These are phyloP conservation scores for Russula griseocarnosa DNA, from an alignment of 768 basidiomycete genomes.

Conservation along the genomic window DNA sequence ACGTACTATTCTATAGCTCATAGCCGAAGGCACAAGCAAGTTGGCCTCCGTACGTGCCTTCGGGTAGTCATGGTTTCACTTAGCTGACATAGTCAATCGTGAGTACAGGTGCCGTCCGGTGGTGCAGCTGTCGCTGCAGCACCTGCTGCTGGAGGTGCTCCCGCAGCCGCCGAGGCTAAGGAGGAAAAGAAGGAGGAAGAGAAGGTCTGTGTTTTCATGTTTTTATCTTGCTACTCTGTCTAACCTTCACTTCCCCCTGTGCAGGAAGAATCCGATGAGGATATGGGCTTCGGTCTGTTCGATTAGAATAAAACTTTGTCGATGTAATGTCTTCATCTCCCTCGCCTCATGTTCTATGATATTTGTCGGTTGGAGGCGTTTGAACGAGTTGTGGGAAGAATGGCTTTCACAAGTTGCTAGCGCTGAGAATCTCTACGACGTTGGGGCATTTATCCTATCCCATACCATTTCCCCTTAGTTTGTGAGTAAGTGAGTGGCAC, in stretches of 20 bases:
- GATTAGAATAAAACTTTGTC: slow-evolving; percentile 52
- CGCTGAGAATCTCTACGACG: background rate
- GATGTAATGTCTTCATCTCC: slow-evolving; percentile 3
- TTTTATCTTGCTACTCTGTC: slow-evolving; percentile 8
- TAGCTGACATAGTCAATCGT: slow-evolving; percentile 12
- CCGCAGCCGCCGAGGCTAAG: slow-evolving; percentile 68
- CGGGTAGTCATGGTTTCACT: background rate
- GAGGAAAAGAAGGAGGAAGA: slow-evolving; percentile 86
- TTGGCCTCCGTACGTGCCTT: slow-evolving; percentile 76
- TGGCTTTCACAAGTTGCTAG: background rate
- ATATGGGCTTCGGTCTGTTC: slow-evolving; percentile 99
- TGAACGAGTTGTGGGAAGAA: background rate
- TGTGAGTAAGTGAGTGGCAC: background rate
- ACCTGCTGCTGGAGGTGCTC: slow-evolving; percentile 52
- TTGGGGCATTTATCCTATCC: background rate
- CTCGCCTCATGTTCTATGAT: background rate
- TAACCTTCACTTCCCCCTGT: slow-evolving; percentile 11
- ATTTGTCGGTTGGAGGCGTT: background rate
- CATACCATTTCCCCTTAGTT: background rate
- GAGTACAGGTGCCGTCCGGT: slow-evolving; percentile 83
- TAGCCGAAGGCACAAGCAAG: slow-evolving; percentile 87
- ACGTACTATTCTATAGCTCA: slow-evolving; percentile 51
- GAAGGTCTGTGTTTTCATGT: slow-evolving; percentile 51
- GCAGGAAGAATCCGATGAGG: slow-evolving; percentile 93
- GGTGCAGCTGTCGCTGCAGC: slow-evolving; percentile 65